phyloP scores from a whole-genome alignment of 768 basidiomycete genomes.

The Leccinum subgranulosum region DNA sequence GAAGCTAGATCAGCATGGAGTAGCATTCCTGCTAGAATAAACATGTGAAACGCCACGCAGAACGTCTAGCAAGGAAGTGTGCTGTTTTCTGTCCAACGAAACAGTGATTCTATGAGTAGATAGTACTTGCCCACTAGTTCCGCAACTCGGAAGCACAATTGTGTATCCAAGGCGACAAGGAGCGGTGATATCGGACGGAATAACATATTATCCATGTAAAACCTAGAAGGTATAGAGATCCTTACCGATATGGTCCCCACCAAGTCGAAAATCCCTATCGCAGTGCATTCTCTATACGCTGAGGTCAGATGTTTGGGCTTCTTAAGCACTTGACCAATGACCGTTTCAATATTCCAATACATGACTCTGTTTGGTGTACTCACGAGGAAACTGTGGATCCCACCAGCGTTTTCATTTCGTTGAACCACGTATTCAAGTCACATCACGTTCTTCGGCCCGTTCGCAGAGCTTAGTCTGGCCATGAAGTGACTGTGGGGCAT shows the following conservation, averaged over 20 bases:
- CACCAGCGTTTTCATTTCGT: background rate
- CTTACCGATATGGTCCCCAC: background rate
- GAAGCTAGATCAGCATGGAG: background rate
- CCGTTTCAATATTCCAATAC: background rate
- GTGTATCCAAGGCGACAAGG: background rate
- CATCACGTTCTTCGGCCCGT: background rate
- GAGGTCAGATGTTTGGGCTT: background rate
- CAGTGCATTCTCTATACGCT: background rate
- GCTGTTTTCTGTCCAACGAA: background rate
- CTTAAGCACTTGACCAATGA: background rate
- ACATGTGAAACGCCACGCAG: background rate
- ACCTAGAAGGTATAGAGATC: background rate
- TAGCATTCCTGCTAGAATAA: too few species aligned
- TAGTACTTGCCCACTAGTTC: background rate
- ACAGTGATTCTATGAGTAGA: background rate
- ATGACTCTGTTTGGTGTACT: background rate
- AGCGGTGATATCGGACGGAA: conserved; percentile 3
- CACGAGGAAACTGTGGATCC: background rate
- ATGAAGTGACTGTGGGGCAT: background rate
- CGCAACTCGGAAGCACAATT: background rate
- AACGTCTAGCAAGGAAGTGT: background rate
- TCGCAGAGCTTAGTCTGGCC: background rate
- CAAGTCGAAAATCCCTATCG: background rate
- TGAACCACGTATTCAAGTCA: background rate
- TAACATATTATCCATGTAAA: background rate